Conservation (phyloP, 805 yeast genomes). For the Tetrapisispora pingtungensis region DNA sequence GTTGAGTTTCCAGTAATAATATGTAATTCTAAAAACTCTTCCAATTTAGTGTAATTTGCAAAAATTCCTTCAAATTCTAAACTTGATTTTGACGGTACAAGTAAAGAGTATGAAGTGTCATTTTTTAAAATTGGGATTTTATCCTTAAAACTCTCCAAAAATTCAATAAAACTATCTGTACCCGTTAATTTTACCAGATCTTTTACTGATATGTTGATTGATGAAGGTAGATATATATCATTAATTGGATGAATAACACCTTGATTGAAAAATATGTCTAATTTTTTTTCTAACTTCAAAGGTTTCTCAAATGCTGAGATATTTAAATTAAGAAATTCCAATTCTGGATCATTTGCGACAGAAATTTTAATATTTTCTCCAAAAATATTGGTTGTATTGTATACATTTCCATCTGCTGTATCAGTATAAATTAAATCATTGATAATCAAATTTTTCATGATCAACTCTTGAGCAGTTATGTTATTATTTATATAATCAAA, state of each 20-base stretch:
- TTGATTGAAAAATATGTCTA: constrained; percentile 66
- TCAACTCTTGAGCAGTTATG: constrained; percentile 37
- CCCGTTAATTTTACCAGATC: constrained; percentile 52
- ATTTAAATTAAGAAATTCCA: neutral
- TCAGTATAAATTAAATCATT: constrained; percentile 62
- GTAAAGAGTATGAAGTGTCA: constrained; percentile 43
- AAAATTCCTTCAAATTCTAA: constrained; percentile 43
- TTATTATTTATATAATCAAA: constrained; percentile 48
- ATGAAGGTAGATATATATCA: constrained; percentile 46
- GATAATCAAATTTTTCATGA: constrained; percentile 51
- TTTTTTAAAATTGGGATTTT: constrained; percentile 34
- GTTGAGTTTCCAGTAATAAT: constrained; percentile 52
- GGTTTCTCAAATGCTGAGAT: constrained; percentile 16
- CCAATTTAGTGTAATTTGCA: constrained; percentile 34
- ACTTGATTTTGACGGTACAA: constrained; percentile 60
- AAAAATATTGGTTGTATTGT: neutral
- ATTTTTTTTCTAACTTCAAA: constrained; percentile 27
- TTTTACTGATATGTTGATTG: constrained; percentile 40
- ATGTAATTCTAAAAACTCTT: constrained; percentile 55
- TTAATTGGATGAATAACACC: constrained; percentile 76
- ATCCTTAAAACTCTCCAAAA: constrained; percentile 37
- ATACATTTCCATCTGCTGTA: constrained; percentile 30
- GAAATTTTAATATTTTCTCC: neutral
- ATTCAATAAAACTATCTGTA: constrained; percentile 36
- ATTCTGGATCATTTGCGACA: neutral